Conservation (phyloP, 768 basidiomycete genomes). For the Crepidotus variabilis region DNA sequence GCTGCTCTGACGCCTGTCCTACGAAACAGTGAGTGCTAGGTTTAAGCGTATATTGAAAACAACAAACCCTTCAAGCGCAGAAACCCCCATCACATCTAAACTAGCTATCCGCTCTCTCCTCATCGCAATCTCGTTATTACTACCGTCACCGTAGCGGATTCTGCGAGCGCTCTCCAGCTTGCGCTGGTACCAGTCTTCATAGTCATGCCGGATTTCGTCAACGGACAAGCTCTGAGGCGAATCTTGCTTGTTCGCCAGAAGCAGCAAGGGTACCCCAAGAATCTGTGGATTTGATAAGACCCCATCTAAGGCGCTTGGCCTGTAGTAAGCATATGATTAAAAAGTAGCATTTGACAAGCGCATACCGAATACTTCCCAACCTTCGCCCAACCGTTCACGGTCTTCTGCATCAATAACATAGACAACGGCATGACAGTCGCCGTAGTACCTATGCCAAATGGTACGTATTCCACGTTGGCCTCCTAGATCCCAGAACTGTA, state of each 20-base stretch:
- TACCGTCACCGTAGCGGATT: constrained; percentile 44
- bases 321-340: constrained; percentile 1
- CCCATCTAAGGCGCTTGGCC: constrained; percentile 46
- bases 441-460: constrained; percentile 94
- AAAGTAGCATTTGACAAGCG: constrained; percentile 3
- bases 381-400: constrained; percentile 82
- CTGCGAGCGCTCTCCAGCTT: constrained; percentile 67
- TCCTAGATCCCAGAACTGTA: constrained; percentile 97
- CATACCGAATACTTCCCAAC: constrained; percentile 97
- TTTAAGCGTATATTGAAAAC: not conserved
- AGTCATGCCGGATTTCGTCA: constrained; percentile 86
- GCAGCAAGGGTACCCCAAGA: constrained; percentile 82
- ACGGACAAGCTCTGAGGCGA: constrained; percentile 75
- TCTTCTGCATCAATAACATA: constrained; percentile 95
- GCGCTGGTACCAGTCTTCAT: constrained; percentile 82
- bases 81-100: constrained; percentile 86
- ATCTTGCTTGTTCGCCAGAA: constrained; percentile 97
- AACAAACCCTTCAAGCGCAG: constrained; percentile 83
- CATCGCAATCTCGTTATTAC: constrained; percentile 27
- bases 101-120: constrained; percentile 63
- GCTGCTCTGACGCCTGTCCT: constrained; percentile 89
- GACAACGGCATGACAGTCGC: constrained; percentile 95
- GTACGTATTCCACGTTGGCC: constrained; percentile 91
- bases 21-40: constrained; percentile 1
- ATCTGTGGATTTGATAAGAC: constrained; percentile 90